A percentile compares a stretch with the other conserved stretches of the same genome.
phyloP scores from a whole-genome alignment of 805 yeast species.

The Candida hungchunana region DNA sequence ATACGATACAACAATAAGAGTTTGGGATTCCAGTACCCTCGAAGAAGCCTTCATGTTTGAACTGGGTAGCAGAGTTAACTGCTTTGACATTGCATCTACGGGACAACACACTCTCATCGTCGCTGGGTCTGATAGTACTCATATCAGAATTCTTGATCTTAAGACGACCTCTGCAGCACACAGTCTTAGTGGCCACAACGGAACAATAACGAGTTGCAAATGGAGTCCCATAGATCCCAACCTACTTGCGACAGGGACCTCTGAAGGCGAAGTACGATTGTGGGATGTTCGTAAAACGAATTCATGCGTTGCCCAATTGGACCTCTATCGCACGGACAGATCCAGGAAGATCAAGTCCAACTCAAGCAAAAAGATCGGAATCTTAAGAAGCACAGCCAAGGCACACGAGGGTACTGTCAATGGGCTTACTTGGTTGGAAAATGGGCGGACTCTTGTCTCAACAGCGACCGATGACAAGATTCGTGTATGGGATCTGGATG shows the following conservation, averaged over 20 bases:
- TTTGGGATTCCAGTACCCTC: conserved; percentile 75
- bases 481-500: conserved; percentile 69
- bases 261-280: conserved; percentile 71
- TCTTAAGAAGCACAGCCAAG: conserved; percentile 29
- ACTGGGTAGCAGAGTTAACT: conserved; percentile 57
- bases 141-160: conserved; percentile 66
- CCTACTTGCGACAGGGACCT: conserved; percentile 73
- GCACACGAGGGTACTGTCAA: conserved; percentile 81
- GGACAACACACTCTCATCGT: conserved; percentile 54
- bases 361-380: conserved; percentile 21
- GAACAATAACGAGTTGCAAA: conserved; percentile 51
- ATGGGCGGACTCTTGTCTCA: conserved; percentile 58
- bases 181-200: conserved; percentile 55
- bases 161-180: conserved; percentile 72
- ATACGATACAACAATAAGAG: conserved; percentile 67
- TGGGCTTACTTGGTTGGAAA: conserved; percentile 69
- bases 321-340: conserved; percentile 44
- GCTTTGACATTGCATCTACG: conserved; percentile 55
- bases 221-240: conserved; percentile 71
- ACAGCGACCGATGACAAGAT: conserved; percentile 80
- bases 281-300: conserved; percentile 82
- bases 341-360: conserved; percentile 18
- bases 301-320: conserved; percentile 60
- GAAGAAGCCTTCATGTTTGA: conserved; percentile 65
- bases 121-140: conserved; percentile 66